phyloP scores from a whole-genome alignment of 768 basidiomycete species.

The Boletus rex-veris region DNA sequence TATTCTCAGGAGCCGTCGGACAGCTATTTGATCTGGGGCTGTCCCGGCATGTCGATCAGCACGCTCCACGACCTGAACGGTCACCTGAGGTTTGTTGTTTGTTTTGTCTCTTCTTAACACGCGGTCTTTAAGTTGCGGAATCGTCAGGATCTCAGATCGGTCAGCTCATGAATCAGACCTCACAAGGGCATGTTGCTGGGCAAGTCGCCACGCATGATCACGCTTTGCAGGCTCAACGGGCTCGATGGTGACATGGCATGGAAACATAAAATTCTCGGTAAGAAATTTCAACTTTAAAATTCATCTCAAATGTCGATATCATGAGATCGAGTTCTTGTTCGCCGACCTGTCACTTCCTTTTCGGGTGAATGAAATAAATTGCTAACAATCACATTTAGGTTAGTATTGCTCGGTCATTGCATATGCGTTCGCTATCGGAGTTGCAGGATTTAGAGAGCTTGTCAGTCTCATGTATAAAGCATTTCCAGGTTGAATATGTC shows the following conservation, averaged over 20 bases:
- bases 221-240: conserved; percentile 20
- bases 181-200: conserved; percentile 25
- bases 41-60: conserved; percentile 33
- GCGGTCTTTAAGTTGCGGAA: conserved; percentile 24
- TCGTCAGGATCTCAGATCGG: conserved; percentile 26
- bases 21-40: conserved; percentile 28
- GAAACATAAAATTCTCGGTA: conserved; percentile 25
- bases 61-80: conserved; percentile 21
- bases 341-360: conserved; percentile 27
- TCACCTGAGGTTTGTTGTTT: conserved; percentile 9
- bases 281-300: conserved; percentile 28
- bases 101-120: conserved; percentile 11
- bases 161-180: conserved; percentile 24
- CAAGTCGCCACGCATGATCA: conserved; percentile 28
- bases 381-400: conserved; percentile 31
- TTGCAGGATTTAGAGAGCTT: conserved; percentile 23
- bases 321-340: conserved; percentile 21
- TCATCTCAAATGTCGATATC: conserved; percentile 24
- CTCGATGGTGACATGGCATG: conserved; percentile 27
- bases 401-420: conserved; percentile 31
- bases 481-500: conserved; percentile 24
- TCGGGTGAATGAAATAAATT: conserved; percentile 17
- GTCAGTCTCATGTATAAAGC: conserved; percentile 34
- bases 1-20: conserved; percentile 24
- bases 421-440: conserved; percentile 30